Conservation (phyloP, 202 grass and related monocot genomes). For the Thinopyrum obtusiflorum region DNA sequence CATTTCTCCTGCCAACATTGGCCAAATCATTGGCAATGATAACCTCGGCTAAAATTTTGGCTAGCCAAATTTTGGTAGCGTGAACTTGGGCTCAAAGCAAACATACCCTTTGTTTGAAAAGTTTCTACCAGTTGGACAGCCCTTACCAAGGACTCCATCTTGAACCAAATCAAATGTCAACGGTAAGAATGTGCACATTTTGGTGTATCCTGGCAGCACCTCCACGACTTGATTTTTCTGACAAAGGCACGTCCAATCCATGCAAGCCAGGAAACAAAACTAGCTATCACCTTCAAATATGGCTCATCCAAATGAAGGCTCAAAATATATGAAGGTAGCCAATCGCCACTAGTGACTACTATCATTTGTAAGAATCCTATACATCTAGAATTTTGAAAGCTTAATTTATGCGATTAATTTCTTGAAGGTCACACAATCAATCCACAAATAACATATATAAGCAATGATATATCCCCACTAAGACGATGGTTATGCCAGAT, state of each 20-base stretch:
- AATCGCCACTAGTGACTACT: background rate
- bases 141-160: background rate
- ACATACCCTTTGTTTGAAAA: background rate
- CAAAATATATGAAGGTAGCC: background rate
- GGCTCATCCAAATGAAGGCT: background rate
- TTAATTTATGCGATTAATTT: background rate
- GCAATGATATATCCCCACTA: background rate
- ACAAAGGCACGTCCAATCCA: background rate
- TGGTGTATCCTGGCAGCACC: background rate
- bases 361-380: background rate
- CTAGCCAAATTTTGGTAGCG: background rate
- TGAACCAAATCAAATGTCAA: background rate
- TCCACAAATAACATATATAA: background rate
- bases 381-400: background rate
- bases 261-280: slow-evolving; percentile 8
- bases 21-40: background rate
- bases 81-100: background rate
- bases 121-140: background rate
- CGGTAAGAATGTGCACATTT: background rate
- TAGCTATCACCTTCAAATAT: slow-evolving; percentile 2
- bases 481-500: background rate
- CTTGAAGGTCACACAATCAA: background rate
- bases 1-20: background rate
- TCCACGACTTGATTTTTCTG: background rate
- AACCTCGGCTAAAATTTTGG: background rate